These are phyloP conservation scores for Claviceps arundinis DNA, from an alignment of 2,329 filamentous ascomycete genomes.

Conservation along the genomic window DNA sequence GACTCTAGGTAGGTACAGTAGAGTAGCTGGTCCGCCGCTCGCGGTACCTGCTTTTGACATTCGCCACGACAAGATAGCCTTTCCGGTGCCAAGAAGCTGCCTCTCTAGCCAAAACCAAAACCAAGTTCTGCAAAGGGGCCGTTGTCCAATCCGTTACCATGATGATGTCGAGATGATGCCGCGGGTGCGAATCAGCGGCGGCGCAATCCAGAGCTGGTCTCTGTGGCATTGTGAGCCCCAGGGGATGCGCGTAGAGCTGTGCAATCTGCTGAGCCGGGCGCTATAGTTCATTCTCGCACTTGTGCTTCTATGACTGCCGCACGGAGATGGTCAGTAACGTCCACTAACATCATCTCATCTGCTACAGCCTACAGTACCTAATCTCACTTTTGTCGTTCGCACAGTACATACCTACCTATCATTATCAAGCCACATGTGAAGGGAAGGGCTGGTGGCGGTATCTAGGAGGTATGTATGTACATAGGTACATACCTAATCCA, in stretches of 20 bases:
- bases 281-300: not conserved
- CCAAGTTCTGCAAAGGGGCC: not conserved
- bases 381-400: not conserved
- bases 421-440: not conserved
- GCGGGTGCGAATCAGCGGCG: not conserved
- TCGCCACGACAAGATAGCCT: not conserved
- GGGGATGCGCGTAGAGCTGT: no score
- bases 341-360: not conserved
- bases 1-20: no score
- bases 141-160: not conserved
- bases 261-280: no score
- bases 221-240: no score
- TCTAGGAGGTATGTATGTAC: no score
- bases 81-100: not conserved
- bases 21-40: not conserved
- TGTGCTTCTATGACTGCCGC: not conserved
- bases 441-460: not conserved
- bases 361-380: not conserved
- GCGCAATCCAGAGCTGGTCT: not conserved
- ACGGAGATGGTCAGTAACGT: not conserved
- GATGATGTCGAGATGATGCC: not conserved
- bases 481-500: no score
- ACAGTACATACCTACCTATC: not conserved
- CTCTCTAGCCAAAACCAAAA: not conserved
- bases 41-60: not conserved